These are phyloP conservation scores for Chlorella sp. DNA, from an alignment of 139 green algal genomes.

Conservation along the genomic window DNA sequence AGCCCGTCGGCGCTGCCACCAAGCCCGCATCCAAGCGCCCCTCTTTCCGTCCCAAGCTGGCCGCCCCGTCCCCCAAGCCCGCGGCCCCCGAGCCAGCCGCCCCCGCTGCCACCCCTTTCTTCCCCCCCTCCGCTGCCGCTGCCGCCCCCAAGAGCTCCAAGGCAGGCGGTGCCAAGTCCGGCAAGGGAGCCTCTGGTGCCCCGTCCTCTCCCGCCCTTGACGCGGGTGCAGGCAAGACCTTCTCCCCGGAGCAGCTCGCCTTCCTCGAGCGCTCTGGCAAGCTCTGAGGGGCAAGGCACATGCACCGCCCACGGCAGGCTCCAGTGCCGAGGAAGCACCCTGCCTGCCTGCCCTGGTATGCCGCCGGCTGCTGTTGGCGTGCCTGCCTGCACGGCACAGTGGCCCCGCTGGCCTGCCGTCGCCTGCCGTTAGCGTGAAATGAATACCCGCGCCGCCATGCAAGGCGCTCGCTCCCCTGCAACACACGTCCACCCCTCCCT, in stretches of 20 bases:
- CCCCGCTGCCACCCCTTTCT: background rate
- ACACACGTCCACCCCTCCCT: background rate
- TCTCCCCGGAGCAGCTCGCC: background rate
- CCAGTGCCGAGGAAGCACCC: background rate
- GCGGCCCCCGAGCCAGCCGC: background rate
- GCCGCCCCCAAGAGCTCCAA: background rate
- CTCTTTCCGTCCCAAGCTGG: background rate
- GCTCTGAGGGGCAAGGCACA: background rate
- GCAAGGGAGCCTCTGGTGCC: background rate
- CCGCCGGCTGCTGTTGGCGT: too few relatives aligned
- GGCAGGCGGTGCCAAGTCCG: background rate
- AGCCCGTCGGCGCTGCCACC: background rate
- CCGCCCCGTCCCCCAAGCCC: background rate
- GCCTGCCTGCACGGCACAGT: background rate
- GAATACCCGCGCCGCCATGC: background rate
- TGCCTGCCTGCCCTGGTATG: background rate
- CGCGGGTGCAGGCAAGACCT: background rate
- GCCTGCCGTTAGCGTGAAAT: background rate
- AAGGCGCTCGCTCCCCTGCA: background rate
- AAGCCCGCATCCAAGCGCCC: background rate
- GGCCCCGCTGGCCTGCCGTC: too few relatives aligned
- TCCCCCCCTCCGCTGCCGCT: background rate
- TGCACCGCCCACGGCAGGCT: background rate
- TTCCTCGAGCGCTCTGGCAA: conserved; percentile 3
- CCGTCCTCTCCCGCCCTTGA: background rate